A percentile compares a stretch with the other conserved stretches of the same genome.
Evolutionary conservation across 768 basidiomycete species (phyloP).

Genomic region (Cystoderma amianthinum): DNA sequence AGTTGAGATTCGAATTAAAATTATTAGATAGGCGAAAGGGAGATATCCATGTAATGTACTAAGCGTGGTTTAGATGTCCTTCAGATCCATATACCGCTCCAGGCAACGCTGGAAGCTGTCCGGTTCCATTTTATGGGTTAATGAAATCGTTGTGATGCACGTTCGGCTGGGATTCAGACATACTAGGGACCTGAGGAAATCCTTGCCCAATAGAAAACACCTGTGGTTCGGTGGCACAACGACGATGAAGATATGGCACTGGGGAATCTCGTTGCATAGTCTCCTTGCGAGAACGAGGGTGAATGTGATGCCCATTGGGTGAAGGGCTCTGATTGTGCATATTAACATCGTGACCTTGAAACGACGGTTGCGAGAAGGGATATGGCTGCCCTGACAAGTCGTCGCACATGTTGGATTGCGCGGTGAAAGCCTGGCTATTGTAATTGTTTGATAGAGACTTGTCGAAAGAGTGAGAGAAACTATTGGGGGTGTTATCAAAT

Average conservation of each 20-base stretch:
- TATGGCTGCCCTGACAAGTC: conserved; percentile 32
- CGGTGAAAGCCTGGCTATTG: conserved; percentile 36
- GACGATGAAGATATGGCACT: conserved; percentile 46
- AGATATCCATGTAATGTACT: too few species aligned
- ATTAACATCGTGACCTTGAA: conserved; percentile 32
- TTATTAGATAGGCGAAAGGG: too few species aligned
- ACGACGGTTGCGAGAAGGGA: conserved; percentile 46
- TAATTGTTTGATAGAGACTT: conserved; percentile 41
- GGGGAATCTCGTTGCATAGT: conserved; percentile 36
- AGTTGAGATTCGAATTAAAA: too few species aligned
- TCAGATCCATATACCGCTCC: conserved; percentile 34
- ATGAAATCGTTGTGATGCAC: conserved; percentile 39
- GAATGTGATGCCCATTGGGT: conserved; percentile 25
- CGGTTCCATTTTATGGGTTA: conserved; percentile 24
- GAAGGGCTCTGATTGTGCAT: conserved; percentile 35
- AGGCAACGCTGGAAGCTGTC: conserved; percentile 21
- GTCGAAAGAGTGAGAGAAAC: conserved; percentile 44
- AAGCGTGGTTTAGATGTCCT: conserved; percentile 39
- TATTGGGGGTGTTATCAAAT: conserved; percentile 29
- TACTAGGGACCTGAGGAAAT: conserved; percentile 41
- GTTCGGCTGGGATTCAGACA: conserved; percentile 29
- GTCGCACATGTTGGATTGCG: conserved; percentile 39
- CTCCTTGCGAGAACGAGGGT: conserved; percentile 29
- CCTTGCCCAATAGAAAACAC: conserved; percentile 41
- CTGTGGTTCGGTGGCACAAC: conserved; percentile 53